These are phyloP conservation scores for Cadophora luteo-olivacea DNA, from an alignment of 2,329 filamentous ascomycete genomes.

Conservation along the genomic window DNA sequence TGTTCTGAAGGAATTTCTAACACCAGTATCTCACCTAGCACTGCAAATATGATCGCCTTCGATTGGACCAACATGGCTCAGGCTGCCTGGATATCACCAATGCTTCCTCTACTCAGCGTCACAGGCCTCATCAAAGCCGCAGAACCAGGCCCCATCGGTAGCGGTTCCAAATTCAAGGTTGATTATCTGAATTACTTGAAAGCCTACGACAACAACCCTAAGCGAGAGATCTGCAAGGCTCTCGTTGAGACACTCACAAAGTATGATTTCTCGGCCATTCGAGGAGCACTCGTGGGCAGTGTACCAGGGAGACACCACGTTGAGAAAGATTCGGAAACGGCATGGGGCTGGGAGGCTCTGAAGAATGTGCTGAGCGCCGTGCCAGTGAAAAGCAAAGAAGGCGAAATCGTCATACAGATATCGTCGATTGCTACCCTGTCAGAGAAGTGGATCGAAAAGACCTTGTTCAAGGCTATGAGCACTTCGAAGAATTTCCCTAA, in stretches of 20 bases:
- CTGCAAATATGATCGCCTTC: conserved; percentile 86
- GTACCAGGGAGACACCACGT: conserved; percentile 72
- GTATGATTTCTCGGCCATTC: conserved; percentile 75
- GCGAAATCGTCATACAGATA: conserved; percentile 67
- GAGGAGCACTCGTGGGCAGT: conserved; percentile 77
- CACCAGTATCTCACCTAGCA: conserved; percentile 46
- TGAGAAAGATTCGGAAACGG: conserved; percentile 54
- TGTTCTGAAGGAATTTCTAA: not conserved
- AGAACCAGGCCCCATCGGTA: conserved; percentile 51
- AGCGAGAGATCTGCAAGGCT: conserved; percentile 56
- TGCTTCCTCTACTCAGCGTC: conserved; percentile 57
- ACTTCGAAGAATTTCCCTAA: conserved; percentile 38
- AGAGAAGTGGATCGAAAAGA: conserved; percentile 74
- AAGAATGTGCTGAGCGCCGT: conserved; percentile 63
- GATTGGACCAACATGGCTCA: conserved; percentile 93
- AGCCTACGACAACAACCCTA: conserved; percentile 65
- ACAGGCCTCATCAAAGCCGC: conserved; percentile 17
- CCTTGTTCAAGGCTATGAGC: conserved; percentile 60
- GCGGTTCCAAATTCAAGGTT: conserved; percentile 74
- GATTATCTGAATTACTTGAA: conserved; percentile 77
- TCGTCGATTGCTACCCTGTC: conserved; percentile 84
- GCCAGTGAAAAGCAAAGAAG: conserved; percentile 48
- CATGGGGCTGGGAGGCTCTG: conserved; percentile 81
- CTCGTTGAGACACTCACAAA: conserved; percentile 63
- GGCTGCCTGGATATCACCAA: conserved; percentile 78